Evolutionary conservation across 768 basidiomycete species (phyloP), one percentile per base, ranked within the genome.

Genomic region (Russula brevipes): DNA sequence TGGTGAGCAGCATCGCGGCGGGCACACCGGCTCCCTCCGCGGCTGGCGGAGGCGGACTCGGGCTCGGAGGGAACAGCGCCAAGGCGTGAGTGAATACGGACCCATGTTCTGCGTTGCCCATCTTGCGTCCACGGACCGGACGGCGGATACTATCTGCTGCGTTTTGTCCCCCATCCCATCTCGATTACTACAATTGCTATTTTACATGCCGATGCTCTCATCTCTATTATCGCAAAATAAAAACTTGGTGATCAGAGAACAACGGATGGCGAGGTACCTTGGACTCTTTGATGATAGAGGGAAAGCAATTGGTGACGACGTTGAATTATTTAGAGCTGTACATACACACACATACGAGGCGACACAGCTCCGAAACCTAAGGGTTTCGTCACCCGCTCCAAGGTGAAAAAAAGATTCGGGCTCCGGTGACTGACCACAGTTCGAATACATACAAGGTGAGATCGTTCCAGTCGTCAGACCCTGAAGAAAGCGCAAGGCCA

Each of bases 401-500:
- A 16, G 24, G 36, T 16, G 11, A 2, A 31, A 31, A 46, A 41
- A 19, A 38, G 39, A 46, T 24, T 4, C n/a, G 30, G 55, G 31
- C n/a, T 19, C 55, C 42, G 19, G 44, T 45, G 33, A 46, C 44
- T 16, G 9, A 24, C 39, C 45, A 14, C 42, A 19, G 24, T 42
- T 24, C 17, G 31, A 31, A 60, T 47, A 54, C 53, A 55, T 61
- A 61, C 60, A 61, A 61, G 30, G 17, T 61, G 53, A 61, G 45
- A 59, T 59, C 52, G 52, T 63, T 59, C 57, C 61, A 39, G 57
- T 41, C 52, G 38, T 63, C 62, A 46, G 16, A 53, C 41, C 52
- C 47, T 24, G 36, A 35, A 36, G 41, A 61, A 30, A 35, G 10
- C 49, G 52, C 49, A 47, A 14, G 60, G 30, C 11, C 31, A 14